Evolutionary conservation across 1,139 yeast species (phyloP), one percentile per base, ranked within the genome.

Genomic region (Zygosaccharomyces pseudobailii): DNA sequence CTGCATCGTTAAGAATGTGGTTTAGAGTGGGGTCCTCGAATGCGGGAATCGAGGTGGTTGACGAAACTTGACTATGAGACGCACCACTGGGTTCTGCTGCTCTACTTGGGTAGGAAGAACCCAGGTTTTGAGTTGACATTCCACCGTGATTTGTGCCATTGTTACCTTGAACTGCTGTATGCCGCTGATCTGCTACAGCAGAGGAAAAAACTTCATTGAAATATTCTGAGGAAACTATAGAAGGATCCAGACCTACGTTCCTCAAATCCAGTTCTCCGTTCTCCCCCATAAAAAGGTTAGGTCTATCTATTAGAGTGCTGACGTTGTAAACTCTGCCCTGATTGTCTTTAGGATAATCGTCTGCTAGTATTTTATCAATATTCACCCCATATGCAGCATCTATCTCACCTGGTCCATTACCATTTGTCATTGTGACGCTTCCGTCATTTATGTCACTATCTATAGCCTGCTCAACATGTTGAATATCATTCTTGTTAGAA

Each of bases 241-340:
- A 43, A 10, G 50, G 43, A 31, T 53, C 56, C 8, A 51, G 46
- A 21, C 51, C 57, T 4, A 55, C 49, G 36, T 50, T 53, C 31
- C 52, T 45, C 9, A 56, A 34, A 45, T 51, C 52, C n/a, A 55
- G 34, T 21, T 46, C 52, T 22, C 48, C 48, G 13, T 50, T 49
- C 25, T 47, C 51, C 36, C 50, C 47, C 36, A 50, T 45, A 36
- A 54, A 56, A 9, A 55, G 40, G 31, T 48, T 50, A 24, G 61
- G 59, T 36, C 51, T 55, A 45, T 57, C 61, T 38, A 57, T 57
- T 23, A 57, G 40, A 20, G 56, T 55, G 45, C 59, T 56, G 5
- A 57, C 59, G 30, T 56, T 56, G 40, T 49, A 55, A 6, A 54
- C 33, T 17, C 39, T 42, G 22, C 49, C 49, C 17, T 33, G 41